Evolutionary conservation across 75 land plant species (phyloP).

Genomic region (Cryptomeria japonica): DNA sequence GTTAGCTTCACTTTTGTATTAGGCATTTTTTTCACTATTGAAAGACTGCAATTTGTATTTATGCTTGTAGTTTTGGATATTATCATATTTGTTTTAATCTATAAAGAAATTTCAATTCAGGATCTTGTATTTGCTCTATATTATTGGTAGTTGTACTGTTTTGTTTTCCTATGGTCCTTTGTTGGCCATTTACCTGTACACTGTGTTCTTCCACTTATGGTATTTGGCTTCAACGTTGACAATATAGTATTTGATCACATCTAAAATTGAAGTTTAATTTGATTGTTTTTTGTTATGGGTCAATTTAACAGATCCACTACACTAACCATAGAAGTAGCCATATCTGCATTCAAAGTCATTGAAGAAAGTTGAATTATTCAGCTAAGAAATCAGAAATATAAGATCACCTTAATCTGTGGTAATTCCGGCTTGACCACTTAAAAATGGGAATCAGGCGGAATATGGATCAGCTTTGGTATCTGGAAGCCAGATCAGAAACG

Average conservation of each 20-base stretch:
- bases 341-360: background rate
- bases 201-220: background rate
- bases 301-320: background rate
- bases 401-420: background rate
- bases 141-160: background rate
- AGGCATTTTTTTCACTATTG: background rate
- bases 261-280: background rate
- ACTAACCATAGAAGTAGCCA: background rate
- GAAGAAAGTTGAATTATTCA: background rate
- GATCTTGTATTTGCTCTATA: background rate
- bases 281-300: background rate
- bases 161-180: background rate
- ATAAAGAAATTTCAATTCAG: background rate
- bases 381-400: background rate
- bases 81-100: background rate
- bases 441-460: background rate
- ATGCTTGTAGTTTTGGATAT: background rate
- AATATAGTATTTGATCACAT: background rate
- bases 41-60: background rate
- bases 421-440: background rate
- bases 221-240: background rate
- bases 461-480: background rate
- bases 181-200: background rate
- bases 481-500: background rate
- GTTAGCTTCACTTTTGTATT: background rate